Evolutionary conservation across 1,284 basidiomycete genomes (phyloP), one percentile per base, ranked within the genome.

Genomic region (Trametes pubescens): DNA sequence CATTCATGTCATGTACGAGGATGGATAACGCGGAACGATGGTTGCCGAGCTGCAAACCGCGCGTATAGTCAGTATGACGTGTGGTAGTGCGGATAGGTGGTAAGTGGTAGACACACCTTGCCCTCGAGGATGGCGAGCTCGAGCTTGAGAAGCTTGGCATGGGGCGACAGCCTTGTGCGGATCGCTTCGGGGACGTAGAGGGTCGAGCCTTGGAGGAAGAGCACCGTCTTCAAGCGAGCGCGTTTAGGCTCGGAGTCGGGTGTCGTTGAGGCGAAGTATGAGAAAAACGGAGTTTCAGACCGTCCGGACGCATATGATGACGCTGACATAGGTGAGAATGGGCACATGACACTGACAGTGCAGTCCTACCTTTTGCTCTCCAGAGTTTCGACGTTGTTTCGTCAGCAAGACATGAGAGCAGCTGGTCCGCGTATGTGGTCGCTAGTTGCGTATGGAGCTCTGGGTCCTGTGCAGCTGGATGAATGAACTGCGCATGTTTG

Each of bases 81-180:
- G 29, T 7, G 32, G 14, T 4, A 21, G 7, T 21, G 22, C 13
- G 11, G 3, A 21, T 22, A 9, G 53, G 53, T n/a, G n/a, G n/a
- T n/a, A n/a, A n/a, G 44, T 26, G 40, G 13, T 11, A 3, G 44
- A 72, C 80, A 43, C 69, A 94, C 94, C 82, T 94, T 93, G 11
- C 93, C 93, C 63, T 94, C 85, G 2, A 96, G 79, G 38, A 97
- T 86, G 0, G 93, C 93, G 24, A 89, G 75, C 74, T 97, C 95
- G 16, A 93, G 81, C 35, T 80, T 81, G 2, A 96, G 80, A 3
- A 87, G 74, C 54, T 84, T 84, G 57, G 82, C 80, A 56, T 81
- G 76, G 11, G 81, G 77, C 34, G 81, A 74, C 9, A 95, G 75
- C 24, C 81, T 78, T 24, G 77, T 71, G 22, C 81, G 80, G 4